Evolutionary conservation across 306 rosid species (phyloP).

Genomic region (Quercus parvula): DNA sequence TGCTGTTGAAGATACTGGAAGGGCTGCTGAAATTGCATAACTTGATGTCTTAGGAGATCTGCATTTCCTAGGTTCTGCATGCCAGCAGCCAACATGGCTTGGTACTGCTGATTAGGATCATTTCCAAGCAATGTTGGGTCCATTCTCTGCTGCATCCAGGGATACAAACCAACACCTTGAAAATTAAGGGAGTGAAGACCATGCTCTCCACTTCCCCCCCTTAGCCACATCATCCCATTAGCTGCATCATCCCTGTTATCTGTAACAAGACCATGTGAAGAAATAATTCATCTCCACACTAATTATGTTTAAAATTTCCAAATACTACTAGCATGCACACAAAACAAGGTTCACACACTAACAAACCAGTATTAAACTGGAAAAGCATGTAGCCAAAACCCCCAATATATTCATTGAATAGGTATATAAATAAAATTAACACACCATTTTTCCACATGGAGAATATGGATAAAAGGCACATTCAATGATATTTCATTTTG

Average conservation of each 20-base stretch:
- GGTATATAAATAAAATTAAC: too few species aligned
- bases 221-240: slow-evolving; percentile 75
- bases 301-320: background rate
- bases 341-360: slow-evolving; percentile 3
- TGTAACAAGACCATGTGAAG: slow-evolving; percentile 33
- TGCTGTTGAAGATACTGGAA: slow-evolving; percentile 64
- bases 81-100: slow-evolving; percentile 77
- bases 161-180: slow-evolving; percentile 64
- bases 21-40: slow-evolving; percentile 76
- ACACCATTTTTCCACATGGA: background rate
- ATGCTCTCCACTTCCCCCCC: slow-evolving; percentile 68
- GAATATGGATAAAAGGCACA: background rate
- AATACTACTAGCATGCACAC: background rate
- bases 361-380: background rate
- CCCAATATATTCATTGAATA: background rate
- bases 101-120: slow-evolving; percentile 69
- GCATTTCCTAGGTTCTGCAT: slow-evolving; percentile 62
- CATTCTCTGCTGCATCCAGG: slow-evolving; percentile 83
- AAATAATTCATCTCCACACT: slow-evolving; percentile 5
- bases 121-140: slow-evolving; percentile 60
- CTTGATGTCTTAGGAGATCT: slow-evolving; percentile 66
- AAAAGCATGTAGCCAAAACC: background rate
- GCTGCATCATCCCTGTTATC: slow-evolving; percentile 72
- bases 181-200: slow-evolving; percentile 61
- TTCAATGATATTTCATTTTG: too few species aligned